Evolutionary conservation across 257 asterid genomes (phyloP), one percentile per base, ranked within the genome.

Genomic region (Nicotiana benthamiana): DNA sequence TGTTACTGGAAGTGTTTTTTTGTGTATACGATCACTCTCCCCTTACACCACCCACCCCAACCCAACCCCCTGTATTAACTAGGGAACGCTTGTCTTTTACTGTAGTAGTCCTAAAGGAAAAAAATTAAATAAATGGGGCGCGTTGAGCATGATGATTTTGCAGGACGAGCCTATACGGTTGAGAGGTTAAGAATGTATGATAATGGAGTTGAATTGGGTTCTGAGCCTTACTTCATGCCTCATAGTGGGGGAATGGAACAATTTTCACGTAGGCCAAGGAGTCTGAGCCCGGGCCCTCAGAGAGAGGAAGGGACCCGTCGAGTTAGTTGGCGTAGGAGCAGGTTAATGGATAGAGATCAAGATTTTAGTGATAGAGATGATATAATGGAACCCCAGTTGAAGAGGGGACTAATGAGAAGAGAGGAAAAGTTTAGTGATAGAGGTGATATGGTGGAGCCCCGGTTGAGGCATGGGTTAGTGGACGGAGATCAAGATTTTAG

Each of bases 281-380:
- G 75, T 68, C 63, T 70, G 76, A 83, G 80, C 30, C 83, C 51
- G 67, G 79, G 83, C 46, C 83, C 36, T 79, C 0, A 16, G 18
- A 78, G 62, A 16, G 74, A 26, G 53, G 83, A 28, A 34, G 16
- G 12, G 24, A 9, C 15, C n/a, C 9, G 9, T 0, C 24, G 9
- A 0, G 60, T 72, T 72, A 72, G 40, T 72, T 22, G 78, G 78
- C 40, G 9, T 32, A 46, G 78, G 59, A 46, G 60, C 10, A 60
- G 46, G n/a, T 17, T 52, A 22, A 51, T 56, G 52, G 68, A 43
- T 17, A 52, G 59, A 32, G 43, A 72, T 10, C 22, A 57, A 46
- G 61, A 72, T 60, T 32, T 36, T 18, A 54, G 61, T 40, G 32
- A 40, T 0, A 40, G 59, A 43, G 20, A 12, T 6, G 34, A 12